phyloP scores from a whole-genome alignment of 768 basidiomycete genomes.

The Amanita subjunquillea region DNA sequence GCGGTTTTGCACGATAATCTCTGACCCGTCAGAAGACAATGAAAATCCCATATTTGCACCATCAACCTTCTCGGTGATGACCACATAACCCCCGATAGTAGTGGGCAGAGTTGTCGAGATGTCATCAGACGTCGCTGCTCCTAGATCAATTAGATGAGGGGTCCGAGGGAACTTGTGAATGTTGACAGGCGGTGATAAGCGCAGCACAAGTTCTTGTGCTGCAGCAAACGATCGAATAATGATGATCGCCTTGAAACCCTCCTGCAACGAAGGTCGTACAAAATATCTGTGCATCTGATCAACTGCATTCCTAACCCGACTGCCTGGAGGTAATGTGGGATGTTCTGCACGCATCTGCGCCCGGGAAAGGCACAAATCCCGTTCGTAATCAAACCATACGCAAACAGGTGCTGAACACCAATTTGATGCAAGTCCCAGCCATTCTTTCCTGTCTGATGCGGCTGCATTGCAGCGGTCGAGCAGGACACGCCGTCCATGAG shows the following conservation, averaged over 20 bases:
- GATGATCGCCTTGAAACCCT: constrained; percentile 44
- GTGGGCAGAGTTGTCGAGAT: constrained; percentile 12
- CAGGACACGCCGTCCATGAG: constrained; percentile 27
- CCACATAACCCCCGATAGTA: constrained; percentile 18
- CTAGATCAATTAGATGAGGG: constrained; percentile 46
- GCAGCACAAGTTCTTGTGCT: constrained; percentile 32
- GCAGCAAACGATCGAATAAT: constrained; percentile 41
- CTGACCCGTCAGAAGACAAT: constrained; percentile 27
- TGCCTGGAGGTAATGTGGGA: constrained; percentile 47
- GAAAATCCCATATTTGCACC: constrained; percentile 53
- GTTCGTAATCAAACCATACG: constrained; percentile 46
- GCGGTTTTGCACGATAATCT: constrained; percentile 48
- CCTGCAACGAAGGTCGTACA: constrained; percentile 31
- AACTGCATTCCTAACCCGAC: constrained; percentile 43
- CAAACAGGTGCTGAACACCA: constrained; percentile 37
- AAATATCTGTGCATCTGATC: constrained; percentile 41
- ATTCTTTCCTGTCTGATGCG: constrained; percentile 32
- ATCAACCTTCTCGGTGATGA: constrained; percentile 57
- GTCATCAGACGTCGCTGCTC: constrained; percentile 46
- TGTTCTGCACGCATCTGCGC: constrained; percentile 50
- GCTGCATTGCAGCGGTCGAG: constrained; percentile 51
- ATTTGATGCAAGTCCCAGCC: constrained; percentile 39
- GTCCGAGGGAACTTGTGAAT: constrained; percentile 55
- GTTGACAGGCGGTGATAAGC: constrained; percentile 29
- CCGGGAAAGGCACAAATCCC: constrained; percentile 37